Conservation (phyloP, 2,329 filamentous ascomycete species). For the Fusarium sp. region DNA sequence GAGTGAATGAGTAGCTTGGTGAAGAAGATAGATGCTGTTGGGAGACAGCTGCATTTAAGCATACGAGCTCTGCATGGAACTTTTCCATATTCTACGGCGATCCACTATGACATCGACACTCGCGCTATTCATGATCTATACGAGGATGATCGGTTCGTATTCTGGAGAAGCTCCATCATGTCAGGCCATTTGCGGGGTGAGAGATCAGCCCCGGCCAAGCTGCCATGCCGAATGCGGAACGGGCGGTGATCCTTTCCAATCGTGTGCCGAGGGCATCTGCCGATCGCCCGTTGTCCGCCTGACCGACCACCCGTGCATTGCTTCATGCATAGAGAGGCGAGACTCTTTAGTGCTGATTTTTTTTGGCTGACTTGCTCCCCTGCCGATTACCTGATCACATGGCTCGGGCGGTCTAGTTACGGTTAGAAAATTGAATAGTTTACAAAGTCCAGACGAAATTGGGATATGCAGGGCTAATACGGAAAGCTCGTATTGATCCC, state of each 20-base stretch:
- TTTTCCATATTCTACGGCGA: not conserved
- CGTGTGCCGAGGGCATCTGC: not conserved
- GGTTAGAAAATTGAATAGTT: not conserved
- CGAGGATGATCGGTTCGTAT: conserved; percentile 13
- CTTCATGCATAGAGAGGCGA: not conserved
- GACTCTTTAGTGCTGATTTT: not conserved
- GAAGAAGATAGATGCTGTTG: not conserved
- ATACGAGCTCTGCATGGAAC: not conserved
- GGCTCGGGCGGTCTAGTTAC: not conserved
- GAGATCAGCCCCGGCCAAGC: not conserved
- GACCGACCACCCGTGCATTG: not conserved
- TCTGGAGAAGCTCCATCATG: conserved; percentile 1
- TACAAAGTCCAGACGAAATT: not conserved
- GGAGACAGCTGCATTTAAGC: conserved; percentile 12
- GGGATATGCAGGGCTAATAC: not conserved
- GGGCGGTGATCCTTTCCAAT: not conserved
- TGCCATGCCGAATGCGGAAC: not conserved
- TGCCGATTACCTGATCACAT: not conserved
- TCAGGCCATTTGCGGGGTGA: not conserved
- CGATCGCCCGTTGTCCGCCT: not conserved
- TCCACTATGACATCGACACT: conserved; percentile 8
- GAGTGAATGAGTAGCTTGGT: not conserved
- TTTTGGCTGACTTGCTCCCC: not conserved
- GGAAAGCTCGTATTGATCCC: not conserved
- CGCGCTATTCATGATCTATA: conserved; percentile 17